Evolutionary conservation across 768 basidiomycete genomes (phyloP).

Genomic region (Leccinum fibrillosum): DNA sequence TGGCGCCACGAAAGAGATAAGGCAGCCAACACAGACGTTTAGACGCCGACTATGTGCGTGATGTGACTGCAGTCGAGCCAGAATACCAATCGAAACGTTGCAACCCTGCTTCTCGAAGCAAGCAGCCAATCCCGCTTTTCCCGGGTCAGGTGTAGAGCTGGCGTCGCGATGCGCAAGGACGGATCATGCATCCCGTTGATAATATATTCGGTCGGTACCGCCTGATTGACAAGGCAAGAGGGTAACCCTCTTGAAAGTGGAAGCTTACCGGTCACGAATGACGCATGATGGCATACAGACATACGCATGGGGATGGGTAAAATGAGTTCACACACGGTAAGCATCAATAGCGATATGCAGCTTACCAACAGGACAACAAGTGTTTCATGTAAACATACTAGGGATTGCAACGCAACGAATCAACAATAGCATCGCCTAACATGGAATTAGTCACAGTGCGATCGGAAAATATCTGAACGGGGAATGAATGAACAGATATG

Average conservation of each 20-base stretch:
- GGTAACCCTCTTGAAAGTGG: background rate
- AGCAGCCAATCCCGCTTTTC: too few relatives aligned
- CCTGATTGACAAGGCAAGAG: background rate
- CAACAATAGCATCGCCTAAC: background rate
- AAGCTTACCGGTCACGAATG: background rate
- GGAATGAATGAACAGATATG: conserved; percentile 65
- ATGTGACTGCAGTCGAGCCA: background rate
- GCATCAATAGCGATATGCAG: background rate
- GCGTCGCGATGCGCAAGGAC: background rate
- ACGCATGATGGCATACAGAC: background rate
- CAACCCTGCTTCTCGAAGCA: background rate
- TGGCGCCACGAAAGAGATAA: too few relatives aligned
- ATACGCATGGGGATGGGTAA: background rate
- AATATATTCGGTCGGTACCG: background rate
- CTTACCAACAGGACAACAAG: background rate
- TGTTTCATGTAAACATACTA: background rate
- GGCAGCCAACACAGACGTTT: background rate
- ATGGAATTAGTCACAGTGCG: background rate
- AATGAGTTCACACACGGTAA: background rate
- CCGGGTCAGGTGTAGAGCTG: background rate
- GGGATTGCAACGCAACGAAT: background rate
- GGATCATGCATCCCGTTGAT: background rate
- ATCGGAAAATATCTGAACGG: conserved; percentile 18
- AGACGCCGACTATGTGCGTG: background rate
- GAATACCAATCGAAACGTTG: background rate